Base-by-base conservation (phyloP, 2,329 filamentous ascomycete species). In the Trichophyton mentagrophytes region DNA sequence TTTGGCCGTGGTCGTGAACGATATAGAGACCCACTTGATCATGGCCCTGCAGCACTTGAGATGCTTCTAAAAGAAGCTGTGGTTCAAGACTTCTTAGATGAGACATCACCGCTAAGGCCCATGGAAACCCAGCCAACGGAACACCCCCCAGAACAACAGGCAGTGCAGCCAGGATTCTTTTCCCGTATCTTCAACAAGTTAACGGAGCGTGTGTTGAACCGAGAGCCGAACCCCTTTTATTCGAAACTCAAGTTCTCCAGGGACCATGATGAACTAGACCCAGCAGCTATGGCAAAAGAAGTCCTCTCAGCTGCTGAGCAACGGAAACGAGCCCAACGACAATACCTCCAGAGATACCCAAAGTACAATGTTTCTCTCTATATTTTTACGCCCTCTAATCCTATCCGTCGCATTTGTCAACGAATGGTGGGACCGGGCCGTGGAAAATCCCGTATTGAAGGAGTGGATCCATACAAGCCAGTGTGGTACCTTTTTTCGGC, bases 21-120 rank as follows among this genome's bases (percentile, higher is more conserved):
- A 76, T 82, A 66, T 79, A 82, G 70, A 80, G 93, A 97, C 70
- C 91, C 92, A 1, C 78, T 97, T 15, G 91, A 96, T 70, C 95
- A 95, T 70, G 91, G 91, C 1, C 88, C 88, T 22, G 90, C 90
- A 5, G 91, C 90, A 60, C 88, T 95, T 71, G 93, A 97, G 71
- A 96, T 97, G 90, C 80, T 99, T 57, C 80, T 97, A 53, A 97
- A 97, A 70, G 92, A 97, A 73, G 90, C 90, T 1, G 90, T 99
- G 27, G 92, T 99, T 5, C 86, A 85, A 57, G 93, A 97, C 68
- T 99, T 99, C 64, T 81, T 99, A 3, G 90, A 97, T 67, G 90
- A 95, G 65, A 79, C 80, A 64, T 38, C 64, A 69, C 38, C 66
- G 64, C 61, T 59, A 67, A 69, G 68, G 65, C 70, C 64, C 46